phyloP scores from a whole-genome alignment of 2,329 filamentous ascomycete species.

The Botryosphaeria agaves region DNA sequence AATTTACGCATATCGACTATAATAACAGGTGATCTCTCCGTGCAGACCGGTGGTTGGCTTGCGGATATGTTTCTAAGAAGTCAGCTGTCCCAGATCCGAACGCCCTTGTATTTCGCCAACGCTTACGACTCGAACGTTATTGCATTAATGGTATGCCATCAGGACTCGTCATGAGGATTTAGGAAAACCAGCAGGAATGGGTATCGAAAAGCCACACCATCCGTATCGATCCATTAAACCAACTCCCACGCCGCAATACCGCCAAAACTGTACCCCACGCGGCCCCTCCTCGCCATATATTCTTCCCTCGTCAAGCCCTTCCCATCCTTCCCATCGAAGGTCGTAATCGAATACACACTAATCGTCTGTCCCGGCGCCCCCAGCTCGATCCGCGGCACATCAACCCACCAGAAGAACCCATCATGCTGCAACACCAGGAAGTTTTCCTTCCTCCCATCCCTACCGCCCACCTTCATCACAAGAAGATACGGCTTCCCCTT shows the following conservation, averaged over 20 bases:
- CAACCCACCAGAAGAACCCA: conserved; percentile 65
- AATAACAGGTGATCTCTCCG: no score
- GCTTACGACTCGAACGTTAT: no score
- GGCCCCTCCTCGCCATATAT: conserved; percentile 23
- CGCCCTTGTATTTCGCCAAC: no score
- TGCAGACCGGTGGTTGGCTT: no score
- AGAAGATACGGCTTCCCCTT: conserved; percentile 50
- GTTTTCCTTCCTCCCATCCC: conserved; percentile 50
- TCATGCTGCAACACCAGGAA: conserved; percentile 53
- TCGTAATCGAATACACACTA: conserved; percentile 32
- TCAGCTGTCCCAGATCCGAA: no score
- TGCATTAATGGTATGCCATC: no score
- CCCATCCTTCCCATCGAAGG: conserved; percentile 35
- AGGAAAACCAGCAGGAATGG: no score
- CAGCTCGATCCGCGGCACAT: conserved; percentile 46
- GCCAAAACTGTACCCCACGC: conserved; percentile 29
- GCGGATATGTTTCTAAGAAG: no score
- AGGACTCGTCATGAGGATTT: no score
- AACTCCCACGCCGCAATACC: conserved; percentile 38
- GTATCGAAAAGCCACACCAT: no score
- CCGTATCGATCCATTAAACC: conserved; percentile 18
- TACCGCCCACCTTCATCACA: conserved; percentile 47
- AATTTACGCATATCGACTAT: no score
- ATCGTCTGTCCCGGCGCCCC: conserved; percentile 47
- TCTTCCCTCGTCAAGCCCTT: conserved; percentile 33